Evolutionary conservation across 768 basidiomycete genomes (phyloP), one percentile per base, ranked within the genome.

Genomic region (Lactifluus echinatus): DNA sequence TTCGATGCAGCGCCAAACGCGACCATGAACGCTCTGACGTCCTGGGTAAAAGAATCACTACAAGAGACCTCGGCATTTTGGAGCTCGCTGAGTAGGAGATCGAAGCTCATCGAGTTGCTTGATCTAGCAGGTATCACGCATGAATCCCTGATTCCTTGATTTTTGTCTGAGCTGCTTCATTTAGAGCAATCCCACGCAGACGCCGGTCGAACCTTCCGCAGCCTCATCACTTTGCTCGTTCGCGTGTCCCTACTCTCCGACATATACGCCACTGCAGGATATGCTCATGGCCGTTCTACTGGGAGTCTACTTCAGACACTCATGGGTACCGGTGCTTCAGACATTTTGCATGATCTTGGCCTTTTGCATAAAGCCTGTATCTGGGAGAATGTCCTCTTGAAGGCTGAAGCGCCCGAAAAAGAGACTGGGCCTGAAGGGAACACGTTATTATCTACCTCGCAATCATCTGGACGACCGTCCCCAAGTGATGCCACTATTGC

Each of bases 351-450:
- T 4, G 79, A 88, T 60, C 75, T 97, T 26, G 95, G 93, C 3
- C 70, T 79, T 44, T 73, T 97, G 6, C 93, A 96, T 67, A 82
- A 90, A 15, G 81, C 84, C 1, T 84, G 82, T 59, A 80, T 91
- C 6, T 91, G 89, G 87, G 91, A 95, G 71, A 93, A 90, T 63
- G 87, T 91, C 39, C 71, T 83, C 17, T 76, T 96, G 49, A 87
- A 86, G 63, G 73, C 76, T 17, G 80, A 79, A 24, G 70, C 85
- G 39, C 69, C 75, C n/a, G 59, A 53, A 42, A 61, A 63, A 43
- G 62, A 54, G 19, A 36, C 52, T 11, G 52, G 79, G 65, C 81
- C 17, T 70, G 75, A 54, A 64, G 73, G 21, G 76, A 75, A 4
- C 71, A 74, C 14, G 64, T 66, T 34, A 66, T 74, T 14, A 78